Percentiles rank a stretch among this genome's conserved stretches.
Conservation (phyloP, 768 basidiomycete genomes). For the Auricularia auricula-judae region DNA sequence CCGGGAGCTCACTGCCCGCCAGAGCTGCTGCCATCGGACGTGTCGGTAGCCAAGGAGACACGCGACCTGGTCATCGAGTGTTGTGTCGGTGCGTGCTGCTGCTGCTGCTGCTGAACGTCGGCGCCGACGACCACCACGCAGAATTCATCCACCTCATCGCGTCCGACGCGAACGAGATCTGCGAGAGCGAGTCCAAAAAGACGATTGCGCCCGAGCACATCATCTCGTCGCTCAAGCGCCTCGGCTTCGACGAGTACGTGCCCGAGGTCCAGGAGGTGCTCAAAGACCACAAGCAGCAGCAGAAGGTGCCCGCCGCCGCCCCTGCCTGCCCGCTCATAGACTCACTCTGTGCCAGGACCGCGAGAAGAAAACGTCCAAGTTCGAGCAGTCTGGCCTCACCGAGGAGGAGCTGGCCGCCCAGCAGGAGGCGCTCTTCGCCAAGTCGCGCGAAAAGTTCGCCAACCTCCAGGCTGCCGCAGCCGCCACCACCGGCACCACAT, state of each 20-base stretch:
- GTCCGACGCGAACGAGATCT: slow-evolving; percentile 95
- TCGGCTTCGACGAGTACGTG: slow-evolving; percentile 89
- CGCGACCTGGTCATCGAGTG: slow-evolving; percentile 96
- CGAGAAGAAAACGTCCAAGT: slow-evolving; percentile 86
- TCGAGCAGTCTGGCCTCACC: slow-evolving; percentile 78
- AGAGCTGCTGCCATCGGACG: slow-evolving; percentile 86
- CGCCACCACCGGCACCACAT: not conserved
- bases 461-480: not conserved
- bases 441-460: slow-evolving; percentile 35
- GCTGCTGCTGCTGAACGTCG: not conserved
- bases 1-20: not conserved
- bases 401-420: slow-evolving; percentile 80
- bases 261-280: slow-evolving; percentile 85
- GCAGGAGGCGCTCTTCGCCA: slow-evolving; percentile 88
- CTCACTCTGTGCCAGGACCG: slow-evolving; percentile 46
- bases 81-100: slow-evolving; percentile 71
- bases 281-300: slow-evolving; percentile 92
- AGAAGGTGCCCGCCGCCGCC: slow-evolving; percentile 50
- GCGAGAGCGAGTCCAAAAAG: slow-evolving; percentile 96
- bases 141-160: slow-evolving; percentile 98
- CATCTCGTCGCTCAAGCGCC: slow-evolving; percentile 80
- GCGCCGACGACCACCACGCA: slow-evolving; percentile 20
- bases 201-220: slow-evolving; percentile 98
- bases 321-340: not conserved
- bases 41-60: slow-evolving; percentile 89